phyloP scores from a whole-genome alignment of 2,329 filamentous ascomycete genomes.

The Penicillium paneum region DNA sequence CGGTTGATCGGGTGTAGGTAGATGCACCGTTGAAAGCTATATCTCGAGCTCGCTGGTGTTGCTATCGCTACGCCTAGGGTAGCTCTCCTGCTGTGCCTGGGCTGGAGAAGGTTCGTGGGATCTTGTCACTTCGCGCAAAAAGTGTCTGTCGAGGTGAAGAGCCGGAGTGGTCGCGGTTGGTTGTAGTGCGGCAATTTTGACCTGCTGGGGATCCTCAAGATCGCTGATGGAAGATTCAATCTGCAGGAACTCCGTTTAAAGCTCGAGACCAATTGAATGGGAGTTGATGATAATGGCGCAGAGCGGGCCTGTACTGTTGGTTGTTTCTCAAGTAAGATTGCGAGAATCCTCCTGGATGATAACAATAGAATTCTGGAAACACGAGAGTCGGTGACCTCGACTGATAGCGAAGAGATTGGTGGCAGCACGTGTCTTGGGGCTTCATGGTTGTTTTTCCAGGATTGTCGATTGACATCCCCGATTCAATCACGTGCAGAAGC shows the following conservation, averaged over 20 bases:
- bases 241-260: not conserved
- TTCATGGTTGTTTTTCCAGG: constrained; percentile 10
- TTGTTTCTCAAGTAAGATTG: not conserved
- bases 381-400: not conserved
- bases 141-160: not conserved
- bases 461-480: constrained; percentile 5
- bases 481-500: constrained; percentile 7
- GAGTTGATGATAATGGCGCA: not conserved
- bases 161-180: not conserved
- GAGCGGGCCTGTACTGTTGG: not conserved
- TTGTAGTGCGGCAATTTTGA: not conserved
- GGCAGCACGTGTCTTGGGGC: not conserved
- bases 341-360: not conserved
- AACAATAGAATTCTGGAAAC: not conserved
- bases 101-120: not conserved
- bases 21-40: not conserved
- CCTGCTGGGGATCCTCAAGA: not conserved
- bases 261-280: not conserved
- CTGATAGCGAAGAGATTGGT: not conserved
- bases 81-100: not conserved
- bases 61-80: not conserved
- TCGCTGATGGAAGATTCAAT: not conserved
- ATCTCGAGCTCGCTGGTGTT: not conserved
- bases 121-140: constrained; percentile 2
- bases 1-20: not conserved